Evolutionary conservation across 805 yeast genomes (phyloP).

Genomic region (Wickerhamomyces queroliae): DNA sequence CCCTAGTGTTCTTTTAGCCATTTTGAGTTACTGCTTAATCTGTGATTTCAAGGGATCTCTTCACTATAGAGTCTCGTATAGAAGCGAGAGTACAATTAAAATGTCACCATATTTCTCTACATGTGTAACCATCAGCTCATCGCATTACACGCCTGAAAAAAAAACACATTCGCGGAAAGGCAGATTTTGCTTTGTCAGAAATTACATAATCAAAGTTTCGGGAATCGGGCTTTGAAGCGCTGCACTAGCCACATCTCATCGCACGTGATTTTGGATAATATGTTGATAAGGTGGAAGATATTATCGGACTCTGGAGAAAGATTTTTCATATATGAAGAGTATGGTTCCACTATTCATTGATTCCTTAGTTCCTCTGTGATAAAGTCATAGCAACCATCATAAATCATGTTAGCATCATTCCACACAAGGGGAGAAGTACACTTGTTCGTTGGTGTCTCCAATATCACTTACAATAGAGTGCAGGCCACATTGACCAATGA

Average conservation of each 20-base stretch:
- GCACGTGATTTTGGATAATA: conserved; percentile 6
- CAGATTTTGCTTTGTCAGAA: too few relatives aligned
- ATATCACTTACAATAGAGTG: conserved; percentile 42
- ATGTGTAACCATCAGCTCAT: conserved; percentile 1
- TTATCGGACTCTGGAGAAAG: not conserved
- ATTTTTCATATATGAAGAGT: too few relatives aligned
- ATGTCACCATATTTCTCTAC: too few relatives aligned
- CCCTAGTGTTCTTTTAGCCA: conserved; percentile 66
- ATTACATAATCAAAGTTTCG: too few relatives aligned
- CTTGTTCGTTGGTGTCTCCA: conserved; percentile 49
- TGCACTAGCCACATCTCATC: not conserved
- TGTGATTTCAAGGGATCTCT: too few relatives aligned
- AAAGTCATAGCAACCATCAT: too few relatives aligned
- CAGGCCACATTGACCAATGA: conserved; percentile 44
- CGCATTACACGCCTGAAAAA: not conserved
- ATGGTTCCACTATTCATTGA: too few relatives aligned
- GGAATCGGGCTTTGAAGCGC: not conserved
- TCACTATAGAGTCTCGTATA: not conserved
- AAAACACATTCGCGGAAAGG: not conserved
- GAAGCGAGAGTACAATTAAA: not conserved
- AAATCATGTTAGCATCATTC: conserved; percentile 14
- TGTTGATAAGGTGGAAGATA: not conserved
- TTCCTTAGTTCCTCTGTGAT: too few relatives aligned
- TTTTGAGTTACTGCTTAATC: conserved; percentile 10
- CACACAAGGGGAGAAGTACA: conserved; percentile 47